phyloP scores from a whole-genome alignment of 805 yeast genomes.

The Monosporozyma aerobia region DNA sequence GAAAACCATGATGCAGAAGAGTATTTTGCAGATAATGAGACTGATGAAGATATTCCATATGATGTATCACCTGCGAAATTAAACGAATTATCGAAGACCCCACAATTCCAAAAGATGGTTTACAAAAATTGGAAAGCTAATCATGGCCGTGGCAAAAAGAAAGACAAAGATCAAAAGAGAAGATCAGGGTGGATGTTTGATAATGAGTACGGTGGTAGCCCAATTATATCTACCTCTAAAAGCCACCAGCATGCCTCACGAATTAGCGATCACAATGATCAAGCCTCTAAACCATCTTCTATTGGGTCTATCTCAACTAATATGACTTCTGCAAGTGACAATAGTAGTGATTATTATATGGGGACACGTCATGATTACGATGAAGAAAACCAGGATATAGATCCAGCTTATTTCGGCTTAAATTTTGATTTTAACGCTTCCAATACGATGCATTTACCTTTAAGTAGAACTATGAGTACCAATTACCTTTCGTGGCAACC shows the following conservation, averaged over 20 bases:
- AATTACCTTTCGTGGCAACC: conserved; percentile 85
- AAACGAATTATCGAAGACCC: conserved; percentile 29
- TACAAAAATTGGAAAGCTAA: conserved; percentile 28
- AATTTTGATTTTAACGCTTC: conserved; percentile 16
- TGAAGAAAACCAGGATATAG: conserved; percentile 1
- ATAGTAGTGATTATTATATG: conserved; percentile 9
- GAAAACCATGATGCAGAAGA: conserved; percentile 11
- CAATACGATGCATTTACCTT: conserved; percentile 6
- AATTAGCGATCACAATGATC: background rate
- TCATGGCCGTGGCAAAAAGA: conserved; percentile 3
- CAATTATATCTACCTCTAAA: background rate
- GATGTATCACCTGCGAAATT: conserved; percentile 12
- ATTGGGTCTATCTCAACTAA: background rate
- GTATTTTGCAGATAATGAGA: conserved; percentile 21
- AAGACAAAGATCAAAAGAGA: conserved; percentile 14
- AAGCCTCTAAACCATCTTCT: background rate
- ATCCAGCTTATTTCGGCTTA: conserved; percentile 19
- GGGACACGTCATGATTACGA: conserved; percentile 3
- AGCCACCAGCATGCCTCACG: background rate
- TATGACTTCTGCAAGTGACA: conserved; percentile 5
- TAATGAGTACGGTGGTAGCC: conserved; percentile 10
- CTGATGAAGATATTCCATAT: conserved; percentile 19
- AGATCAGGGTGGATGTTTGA: conserved; percentile 15
- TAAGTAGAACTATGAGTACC: conserved; percentile 37
- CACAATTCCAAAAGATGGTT: conserved; percentile 41